phyloP scores from a whole-genome alignment of 257 asterid genomes.

The Solanum piurae region DNA sequence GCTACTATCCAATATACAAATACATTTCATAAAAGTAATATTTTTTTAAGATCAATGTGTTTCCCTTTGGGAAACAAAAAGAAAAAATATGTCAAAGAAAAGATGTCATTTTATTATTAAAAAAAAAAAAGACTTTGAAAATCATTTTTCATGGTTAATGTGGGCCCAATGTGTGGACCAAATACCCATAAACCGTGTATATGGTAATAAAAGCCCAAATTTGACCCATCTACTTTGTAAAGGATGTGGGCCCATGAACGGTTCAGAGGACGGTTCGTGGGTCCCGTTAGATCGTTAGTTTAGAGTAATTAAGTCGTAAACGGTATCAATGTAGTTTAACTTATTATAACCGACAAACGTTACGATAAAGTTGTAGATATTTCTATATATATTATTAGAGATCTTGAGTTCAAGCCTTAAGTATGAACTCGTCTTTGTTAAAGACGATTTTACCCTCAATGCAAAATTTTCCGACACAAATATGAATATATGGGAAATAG shows the following conservation, averaged over 20 bases:
- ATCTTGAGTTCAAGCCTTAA: background rate
- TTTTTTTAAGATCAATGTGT: background rate
- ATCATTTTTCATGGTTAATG: background rate
- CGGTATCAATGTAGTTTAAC: background rate
- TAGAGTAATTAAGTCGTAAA: background rate
- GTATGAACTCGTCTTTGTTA: background rate
- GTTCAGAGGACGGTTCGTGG: background rate
- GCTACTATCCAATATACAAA: background rate
- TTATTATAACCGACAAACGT: background rate
- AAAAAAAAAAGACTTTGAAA: background rate
- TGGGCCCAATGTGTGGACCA: background rate
- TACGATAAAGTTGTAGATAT: background rate
- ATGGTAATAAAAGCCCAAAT: background rate
- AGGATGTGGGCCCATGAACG: background rate
- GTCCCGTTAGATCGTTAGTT: background rate
- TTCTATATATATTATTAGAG: background rate
- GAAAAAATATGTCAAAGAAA: background rate
- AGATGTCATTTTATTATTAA: background rate
- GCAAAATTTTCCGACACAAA: background rate
- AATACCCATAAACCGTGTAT: background rate
- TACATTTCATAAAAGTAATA: background rate
- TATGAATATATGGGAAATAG: background rate
- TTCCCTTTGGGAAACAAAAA: background rate
- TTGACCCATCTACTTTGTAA: background rate
- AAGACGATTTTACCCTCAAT: background rate